A percentile compares a stretch with the other conserved stretches of the same genome.
These are phyloP conservation scores for Galeopsis tetrahit DNA, from an alignment of 257 asterid genomes.

Conservation along the genomic window DNA sequence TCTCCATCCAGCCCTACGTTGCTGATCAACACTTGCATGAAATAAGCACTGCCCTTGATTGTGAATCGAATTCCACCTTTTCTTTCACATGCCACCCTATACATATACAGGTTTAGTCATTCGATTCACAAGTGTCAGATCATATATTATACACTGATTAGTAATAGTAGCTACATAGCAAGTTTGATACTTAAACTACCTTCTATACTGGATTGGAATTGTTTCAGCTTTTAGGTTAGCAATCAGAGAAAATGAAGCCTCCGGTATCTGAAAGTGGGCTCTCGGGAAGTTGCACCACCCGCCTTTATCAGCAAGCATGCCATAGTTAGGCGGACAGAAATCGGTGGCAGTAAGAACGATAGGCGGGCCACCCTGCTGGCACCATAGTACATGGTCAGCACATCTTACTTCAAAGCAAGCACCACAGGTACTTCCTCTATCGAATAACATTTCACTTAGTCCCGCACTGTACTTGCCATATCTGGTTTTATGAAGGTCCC, in stretches of 20 bases:
- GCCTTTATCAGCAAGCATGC: constrained; percentile 37
- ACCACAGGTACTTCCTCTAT: constrained; percentile 45
- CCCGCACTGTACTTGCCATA: constrained; percentile 39
- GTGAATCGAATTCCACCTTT: constrained; percentile 67
- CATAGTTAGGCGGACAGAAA: constrained; percentile 42
- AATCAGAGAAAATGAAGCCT: constrained; percentile 35
- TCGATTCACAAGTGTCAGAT: not conserved
- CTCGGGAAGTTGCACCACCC: constrained; percentile 48
- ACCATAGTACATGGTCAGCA: constrained; percentile 27
- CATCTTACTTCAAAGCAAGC: constrained; percentile 44
- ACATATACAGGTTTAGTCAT: constrained; percentile 11
- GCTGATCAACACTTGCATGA: constrained; percentile 56
- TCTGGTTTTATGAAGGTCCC: constrained; percentile 39
- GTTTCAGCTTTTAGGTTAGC: constrained; percentile 31
- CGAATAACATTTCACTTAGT: constrained; percentile 40
- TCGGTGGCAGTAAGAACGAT: constrained; percentile 40
- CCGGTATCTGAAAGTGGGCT: constrained; percentile 40
- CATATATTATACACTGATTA: not conserved
- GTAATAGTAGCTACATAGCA: not conserved
- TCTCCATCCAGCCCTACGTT: constrained; percentile 73
- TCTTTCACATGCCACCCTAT: constrained; percentile 66
- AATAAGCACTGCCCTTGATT: constrained; percentile 50
- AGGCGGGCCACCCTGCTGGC: constrained; percentile 32
- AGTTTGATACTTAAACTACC: constrained; percentile 21
- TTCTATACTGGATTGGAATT: constrained; percentile 39